A percentile compares a stretch with the other conserved stretches of the same genome.
Conservation (phyloP, 495 filamentous ascomycete species). For the Daldinia concentrica region DNA sequence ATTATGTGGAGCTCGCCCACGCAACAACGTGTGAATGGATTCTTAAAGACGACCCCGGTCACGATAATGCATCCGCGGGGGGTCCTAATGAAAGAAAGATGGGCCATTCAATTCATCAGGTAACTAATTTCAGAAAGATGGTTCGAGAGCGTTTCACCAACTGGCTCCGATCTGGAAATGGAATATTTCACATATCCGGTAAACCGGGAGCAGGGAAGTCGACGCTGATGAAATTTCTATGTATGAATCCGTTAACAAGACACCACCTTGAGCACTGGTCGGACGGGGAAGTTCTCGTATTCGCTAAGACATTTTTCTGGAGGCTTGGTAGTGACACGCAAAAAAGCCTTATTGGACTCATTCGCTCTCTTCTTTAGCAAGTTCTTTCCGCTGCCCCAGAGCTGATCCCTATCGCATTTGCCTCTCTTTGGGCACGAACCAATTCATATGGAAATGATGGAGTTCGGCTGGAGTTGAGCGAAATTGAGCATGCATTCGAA, state of each 20-base stretch:
- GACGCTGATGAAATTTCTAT: not conserved
- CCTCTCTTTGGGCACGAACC: not conserved
- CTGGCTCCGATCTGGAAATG: not conserved
- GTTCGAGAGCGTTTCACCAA: not conserved
- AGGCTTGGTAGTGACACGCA: constrained; percentile 48
- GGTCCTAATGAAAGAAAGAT: not conserved
- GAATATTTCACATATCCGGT: not conserved
- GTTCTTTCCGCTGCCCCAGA: constrained; percentile 44
- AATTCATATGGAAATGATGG: not conserved
- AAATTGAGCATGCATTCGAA: not conserved
- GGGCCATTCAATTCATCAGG: not conserved
- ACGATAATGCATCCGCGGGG: not conserved
- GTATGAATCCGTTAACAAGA: not conserved
- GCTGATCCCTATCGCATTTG: not conserved
- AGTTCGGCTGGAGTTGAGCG: not conserved
- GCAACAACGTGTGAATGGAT: constrained; percentile 18
- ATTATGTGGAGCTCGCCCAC: constrained; percentile 17
- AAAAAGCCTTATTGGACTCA: constrained; percentile 53
- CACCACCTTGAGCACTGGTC: not conserved
- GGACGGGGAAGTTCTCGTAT: not conserved
- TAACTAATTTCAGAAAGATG: not conserved
- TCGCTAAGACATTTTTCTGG: constrained; percentile 58
- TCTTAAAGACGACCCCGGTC: not conserved
- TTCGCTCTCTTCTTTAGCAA: constrained; percentile 52
- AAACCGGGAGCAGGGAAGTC: not conserved